Percentiles rank a stretch among this genome's conserved stretches.
phyloP scores from a whole-genome alignment of 345 rosid genomes.

The Melaleuca quinquenervia region DNA sequence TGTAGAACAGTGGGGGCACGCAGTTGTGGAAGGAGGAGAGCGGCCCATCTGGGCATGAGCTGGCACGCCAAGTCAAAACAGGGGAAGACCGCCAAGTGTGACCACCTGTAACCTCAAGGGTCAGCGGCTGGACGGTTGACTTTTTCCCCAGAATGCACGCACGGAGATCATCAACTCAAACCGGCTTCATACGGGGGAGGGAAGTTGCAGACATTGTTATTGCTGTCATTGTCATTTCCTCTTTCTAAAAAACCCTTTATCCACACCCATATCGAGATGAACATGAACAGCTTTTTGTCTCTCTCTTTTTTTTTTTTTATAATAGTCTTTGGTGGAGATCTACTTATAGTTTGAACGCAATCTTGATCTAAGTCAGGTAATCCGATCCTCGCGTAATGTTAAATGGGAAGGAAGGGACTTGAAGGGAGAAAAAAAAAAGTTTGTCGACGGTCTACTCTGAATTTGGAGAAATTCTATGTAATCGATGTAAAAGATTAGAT shows the following conservation, averaged over 20 bases:
- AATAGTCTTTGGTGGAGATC: background rate
- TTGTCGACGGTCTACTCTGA: background rate
- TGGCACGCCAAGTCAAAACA: background rate
- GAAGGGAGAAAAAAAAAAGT: background rate
- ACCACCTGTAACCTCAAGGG: background rate
- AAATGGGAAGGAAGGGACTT: background rate
- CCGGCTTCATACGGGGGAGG: background rate
- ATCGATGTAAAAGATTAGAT: background rate
- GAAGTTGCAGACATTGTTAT: background rate
- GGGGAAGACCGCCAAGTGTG: background rate
- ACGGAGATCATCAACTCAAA: background rate
- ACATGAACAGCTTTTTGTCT: background rate
- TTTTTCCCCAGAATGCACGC: too few species aligned
- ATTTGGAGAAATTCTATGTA: background rate
- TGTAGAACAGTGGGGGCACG: background rate
- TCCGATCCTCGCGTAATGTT: background rate
- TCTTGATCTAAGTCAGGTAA: background rate
- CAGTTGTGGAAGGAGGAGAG: background rate
- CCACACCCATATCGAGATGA: background rate
- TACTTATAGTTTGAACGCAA: background rate
- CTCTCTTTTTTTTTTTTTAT: too few species aligned
- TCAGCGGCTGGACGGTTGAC: slow-evolving; percentile 2
- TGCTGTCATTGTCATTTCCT: background rate
- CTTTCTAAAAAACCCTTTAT: background rate
- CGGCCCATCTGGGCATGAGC: background rate